Evolutionary conservation across 768 basidiomycete species (phyloP), one percentile per base, ranked within the genome.

Genomic region (Trametes cubensis): DNA sequence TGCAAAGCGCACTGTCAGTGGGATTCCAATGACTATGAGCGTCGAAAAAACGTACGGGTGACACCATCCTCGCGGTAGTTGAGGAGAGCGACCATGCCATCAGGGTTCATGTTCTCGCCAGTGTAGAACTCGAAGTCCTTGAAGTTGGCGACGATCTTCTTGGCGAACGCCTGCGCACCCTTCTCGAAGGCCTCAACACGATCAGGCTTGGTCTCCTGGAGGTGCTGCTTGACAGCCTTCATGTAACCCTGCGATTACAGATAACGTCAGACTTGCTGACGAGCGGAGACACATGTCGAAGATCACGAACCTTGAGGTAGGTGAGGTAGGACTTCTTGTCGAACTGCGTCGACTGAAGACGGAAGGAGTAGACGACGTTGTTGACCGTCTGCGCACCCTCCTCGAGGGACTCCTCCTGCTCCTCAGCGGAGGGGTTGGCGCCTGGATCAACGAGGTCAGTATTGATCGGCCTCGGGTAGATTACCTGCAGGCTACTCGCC

Each of bases 381-480:
- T 95, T 98, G 72, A 96, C 89, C 60, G 79, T 79, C 15, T 52
- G 5, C n/a, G 84, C 80, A 64, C 91, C 92, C 0, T 91, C 90
- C 74, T 94, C 95, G 58, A 95, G 74, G 26, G 79, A 80, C 57
- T 98, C 97, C 0, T 85, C 87, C 49, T 78, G 78, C 55, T 97
- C 96, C 78, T 98, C 96, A 6, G 87, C 79, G 47, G 95, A 98
- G 42, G 95, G 90, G 77, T 98, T 96, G 60, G 90, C 94, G 74
- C 95, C 94, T 95, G 67, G 13, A 58, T 38, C 44, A 5, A 40
- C 18, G 18, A 39, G 60, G 60, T 63, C 39, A 63, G 58, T 53
- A n/a, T n/a, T 47, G 34, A 14, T 20, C 47, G 40, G 39, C 30
- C n/a, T 58, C 55, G 61, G 25, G 47, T 30, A 61, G 60, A 55